These are phyloP conservation scores for Podila minutissima DNA, from an alignment of 192 early-diverging fungal genomes.

Conservation along the genomic window DNA sequence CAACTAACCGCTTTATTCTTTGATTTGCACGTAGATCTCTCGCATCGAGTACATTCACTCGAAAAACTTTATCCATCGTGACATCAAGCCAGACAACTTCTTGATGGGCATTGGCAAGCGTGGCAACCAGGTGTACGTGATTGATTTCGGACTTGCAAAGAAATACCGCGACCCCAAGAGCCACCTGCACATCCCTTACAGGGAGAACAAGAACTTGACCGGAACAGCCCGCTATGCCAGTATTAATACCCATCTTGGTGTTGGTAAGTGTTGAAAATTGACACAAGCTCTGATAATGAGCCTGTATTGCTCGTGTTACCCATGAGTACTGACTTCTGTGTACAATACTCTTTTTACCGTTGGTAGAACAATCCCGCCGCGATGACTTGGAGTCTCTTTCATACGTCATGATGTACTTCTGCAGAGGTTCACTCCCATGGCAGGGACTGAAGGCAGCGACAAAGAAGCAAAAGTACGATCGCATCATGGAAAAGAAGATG, in stretches of 20 bases:
- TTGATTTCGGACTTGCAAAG: conserved; percentile 94
- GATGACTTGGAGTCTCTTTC: conserved; percentile 92
- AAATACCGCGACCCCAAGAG: conserved; percentile 88
- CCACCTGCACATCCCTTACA: conserved; percentile 89
- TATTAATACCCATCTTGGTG: conserved; percentile 88
- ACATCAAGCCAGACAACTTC: conserved; percentile 94
- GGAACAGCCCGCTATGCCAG: conserved; percentile 94
- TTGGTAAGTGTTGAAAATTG: conserved; percentile 57
- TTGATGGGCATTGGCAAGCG: conserved; percentile 88
- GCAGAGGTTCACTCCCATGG: conserved; percentile 91
- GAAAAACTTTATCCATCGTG: conserved; percentile 92
- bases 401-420: conserved; percentile 93
- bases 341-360: background rate
- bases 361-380: conserved; percentile 85
- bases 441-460: conserved; percentile 91
- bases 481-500: conserved; percentile 95
- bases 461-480: conserved; percentile 95
- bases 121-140: conserved; percentile 85
- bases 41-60: conserved; percentile 84
- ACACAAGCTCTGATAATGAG: background rate
- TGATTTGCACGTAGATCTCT: conserved; percentile 58
- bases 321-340: background rate
- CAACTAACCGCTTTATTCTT: background rate
- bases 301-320: no score
- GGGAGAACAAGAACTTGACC: conserved; percentile 93